Evolutionary conservation across 1,284 basidiomycete genomes (phyloP).

Genomic region (Malassezia cuniculi): DNA sequence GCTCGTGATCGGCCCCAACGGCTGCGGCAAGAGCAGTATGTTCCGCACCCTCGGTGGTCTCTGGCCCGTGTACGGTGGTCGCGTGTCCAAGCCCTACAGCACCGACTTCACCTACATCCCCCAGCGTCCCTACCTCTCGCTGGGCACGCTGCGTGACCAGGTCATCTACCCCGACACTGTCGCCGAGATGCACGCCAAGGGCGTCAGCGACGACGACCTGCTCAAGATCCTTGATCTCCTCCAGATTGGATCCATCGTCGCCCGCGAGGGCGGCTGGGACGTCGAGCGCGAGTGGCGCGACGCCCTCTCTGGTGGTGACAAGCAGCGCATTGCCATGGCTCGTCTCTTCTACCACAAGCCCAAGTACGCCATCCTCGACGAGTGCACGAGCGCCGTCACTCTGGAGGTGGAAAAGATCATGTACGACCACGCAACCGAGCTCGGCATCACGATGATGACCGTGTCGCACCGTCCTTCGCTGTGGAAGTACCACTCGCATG

Average conservation of each 20-base stretch:
- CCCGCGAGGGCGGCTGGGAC: conserved; percentile 94
- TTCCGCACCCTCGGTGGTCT: conserved; percentile 91
- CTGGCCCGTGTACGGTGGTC: conserved; percentile 91
- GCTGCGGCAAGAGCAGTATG: conserved; percentile 51
- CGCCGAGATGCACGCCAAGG: conserved; percentile 43
- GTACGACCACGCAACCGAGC: conserved; percentile 77
- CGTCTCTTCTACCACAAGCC: conserved; percentile 88
- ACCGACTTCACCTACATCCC: conserved; percentile 87
- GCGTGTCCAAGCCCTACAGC: conserved; percentile 80
- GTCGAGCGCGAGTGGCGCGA: conserved; percentile 79
- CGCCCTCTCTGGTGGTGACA: conserved; percentile 63
- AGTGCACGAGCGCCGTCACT: conserved; percentile 87
- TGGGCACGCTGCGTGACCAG: conserved; percentile 87
- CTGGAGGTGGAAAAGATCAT: conserved; percentile 81
- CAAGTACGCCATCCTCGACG: conserved; percentile 92
- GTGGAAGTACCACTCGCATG: conserved; percentile 84
- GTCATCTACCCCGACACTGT: conserved; percentile 67
- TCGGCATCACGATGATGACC: conserved; percentile 45
- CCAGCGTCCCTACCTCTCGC: conserved; percentile 81
- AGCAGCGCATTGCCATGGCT: conserved; percentile 81
- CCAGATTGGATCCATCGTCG: conserved; percentile 75
- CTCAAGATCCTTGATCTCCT: conserved; percentile 62
- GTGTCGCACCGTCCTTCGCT: conserved; percentile 56
- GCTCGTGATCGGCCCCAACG: conserved; percentile 54
- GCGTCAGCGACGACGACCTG: conserved; percentile 57